A percentile compares a stretch with the other conserved stretches of the same genome.
Evolutionary conservation across 2,329 filamentous ascomycete species (phyloP).

Genomic region (Albifimbria verrucaria): DNA sequence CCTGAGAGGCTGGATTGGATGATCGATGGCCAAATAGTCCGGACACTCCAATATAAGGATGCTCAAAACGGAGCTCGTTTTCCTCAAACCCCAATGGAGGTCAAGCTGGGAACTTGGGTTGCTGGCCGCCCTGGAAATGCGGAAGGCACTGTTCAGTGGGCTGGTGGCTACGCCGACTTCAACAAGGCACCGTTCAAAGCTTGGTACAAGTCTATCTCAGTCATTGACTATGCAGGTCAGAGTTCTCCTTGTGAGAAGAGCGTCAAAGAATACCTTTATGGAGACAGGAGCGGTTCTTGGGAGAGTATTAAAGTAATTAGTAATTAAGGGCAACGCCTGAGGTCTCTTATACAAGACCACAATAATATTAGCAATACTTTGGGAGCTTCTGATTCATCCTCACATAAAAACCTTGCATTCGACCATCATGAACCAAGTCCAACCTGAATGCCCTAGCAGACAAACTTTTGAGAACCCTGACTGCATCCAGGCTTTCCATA

Average conservation of each 20-base stretch:
- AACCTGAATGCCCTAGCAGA: too few species aligned
- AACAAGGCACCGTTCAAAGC: constrained; percentile 38
- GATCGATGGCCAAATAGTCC: constrained; percentile 58
- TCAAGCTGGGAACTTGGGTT: constrained; percentile 68
- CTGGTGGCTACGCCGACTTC: constrained; percentile 54
- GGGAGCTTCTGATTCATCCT: too few species aligned
- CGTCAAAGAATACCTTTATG: constrained; percentile 39
- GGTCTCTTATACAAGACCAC: too few species aligned
- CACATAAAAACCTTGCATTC: too few species aligned
- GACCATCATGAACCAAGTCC: too few species aligned
- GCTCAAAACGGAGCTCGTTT: constrained; percentile 57
- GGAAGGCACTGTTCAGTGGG: constrained; percentile 68
- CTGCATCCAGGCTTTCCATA: too few species aligned
- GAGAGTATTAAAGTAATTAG: constrained; percentile 35
- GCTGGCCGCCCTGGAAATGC: constrained; percentile 54
- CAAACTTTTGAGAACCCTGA: too few species aligned
- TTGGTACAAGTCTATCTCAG: constrained; percentile 42
- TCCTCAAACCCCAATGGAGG: constrained; percentile 70
- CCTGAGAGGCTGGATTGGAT: constrained; percentile 59
- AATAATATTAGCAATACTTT: too few species aligned
- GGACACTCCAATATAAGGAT: constrained; percentile 57
- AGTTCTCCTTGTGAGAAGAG: constrained; percentile 24
- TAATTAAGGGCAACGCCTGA: too few species aligned
- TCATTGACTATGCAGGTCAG: constrained; percentile 41
- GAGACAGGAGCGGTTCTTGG: constrained; percentile 37